Percentiles rank a stretch among this genome's conserved stretches.
Conservation (phyloP, 805 yeast genomes). For the Candida parachauliodes region DNA sequence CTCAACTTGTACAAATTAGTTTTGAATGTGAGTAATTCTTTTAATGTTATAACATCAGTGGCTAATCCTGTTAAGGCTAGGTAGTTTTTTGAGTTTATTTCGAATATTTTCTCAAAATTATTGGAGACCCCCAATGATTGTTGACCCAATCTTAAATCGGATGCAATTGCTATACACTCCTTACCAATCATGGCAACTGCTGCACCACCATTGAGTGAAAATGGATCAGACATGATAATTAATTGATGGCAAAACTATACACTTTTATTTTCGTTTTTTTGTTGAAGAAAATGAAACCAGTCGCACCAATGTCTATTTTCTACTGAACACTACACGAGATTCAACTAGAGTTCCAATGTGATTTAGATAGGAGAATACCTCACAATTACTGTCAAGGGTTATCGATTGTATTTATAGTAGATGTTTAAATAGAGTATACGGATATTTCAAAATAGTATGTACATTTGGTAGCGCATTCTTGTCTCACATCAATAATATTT, state of each 20-base stretch:
- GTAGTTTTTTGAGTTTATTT: constrained; percentile 74
- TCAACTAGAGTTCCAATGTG: too few species aligned
- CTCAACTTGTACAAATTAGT: constrained; percentile 84
- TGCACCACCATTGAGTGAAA: constrained; percentile 81
- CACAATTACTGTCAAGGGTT: too few species aligned
- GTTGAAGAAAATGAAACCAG: not conserved
- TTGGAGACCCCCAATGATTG: constrained; percentile 91
- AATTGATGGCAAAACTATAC: not conserved
- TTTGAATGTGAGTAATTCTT: constrained; percentile 77
- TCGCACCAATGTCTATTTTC: too few species aligned
- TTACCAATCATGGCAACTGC: constrained; percentile 99
- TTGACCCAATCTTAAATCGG: constrained; percentile 89
- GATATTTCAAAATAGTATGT: too few species aligned
- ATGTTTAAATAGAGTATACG: too few species aligned
- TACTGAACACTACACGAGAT: not conserved
- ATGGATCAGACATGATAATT: constrained; percentile 63
- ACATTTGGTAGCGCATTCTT: too few species aligned
- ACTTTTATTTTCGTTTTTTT: not conserved
- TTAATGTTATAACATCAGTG: constrained; percentile 83
- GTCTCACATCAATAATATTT: not conserved
- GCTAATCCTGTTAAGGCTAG: constrained; percentile 95
- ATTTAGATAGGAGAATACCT: too few species aligned
- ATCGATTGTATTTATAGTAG: too few species aligned
- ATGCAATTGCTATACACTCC: constrained; percentile 96
- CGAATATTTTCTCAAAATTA: constrained; percentile 89